phyloP scores from a whole-genome alignment of 192 early-diverging fungal species.

The Podila epigama region DNA sequence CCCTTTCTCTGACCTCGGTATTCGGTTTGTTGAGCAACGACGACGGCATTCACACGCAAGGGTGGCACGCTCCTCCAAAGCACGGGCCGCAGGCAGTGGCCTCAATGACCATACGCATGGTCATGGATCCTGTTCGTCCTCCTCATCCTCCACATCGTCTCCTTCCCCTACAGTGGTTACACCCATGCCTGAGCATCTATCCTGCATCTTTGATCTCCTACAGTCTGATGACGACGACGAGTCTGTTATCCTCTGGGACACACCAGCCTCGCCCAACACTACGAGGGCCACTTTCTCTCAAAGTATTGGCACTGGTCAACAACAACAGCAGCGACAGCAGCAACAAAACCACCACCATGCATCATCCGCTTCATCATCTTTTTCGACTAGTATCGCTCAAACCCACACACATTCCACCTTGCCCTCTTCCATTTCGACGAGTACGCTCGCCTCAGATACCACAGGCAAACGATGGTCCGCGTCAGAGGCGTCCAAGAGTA shows the following conservation, averaged over 20 bases:
- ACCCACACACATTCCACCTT: background rate
- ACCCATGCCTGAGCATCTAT: conserved; percentile 8
- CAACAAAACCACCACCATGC: background rate
- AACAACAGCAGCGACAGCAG: background rate
- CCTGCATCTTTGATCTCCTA: conserved; percentile 30
- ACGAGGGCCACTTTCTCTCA: background rate
- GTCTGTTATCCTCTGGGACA: conserved; percentile 36
- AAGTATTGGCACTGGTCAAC: background rate
- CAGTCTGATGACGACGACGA: conserved; percentile 33
- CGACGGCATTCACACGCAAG: background rate
- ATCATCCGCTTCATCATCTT: background rate
- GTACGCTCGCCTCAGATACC: background rate
- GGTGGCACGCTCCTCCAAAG: background rate
- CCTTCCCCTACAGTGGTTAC: background rate
- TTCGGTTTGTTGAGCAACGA: conserved; percentile 31
- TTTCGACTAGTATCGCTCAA: conserved; percentile 1
- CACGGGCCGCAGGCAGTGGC: background rate
- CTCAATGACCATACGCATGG: background rate
- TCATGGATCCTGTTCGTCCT: no score
- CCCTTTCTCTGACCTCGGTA: conserved; percentile 31
- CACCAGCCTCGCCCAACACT: background rate
- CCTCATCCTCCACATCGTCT: no score
- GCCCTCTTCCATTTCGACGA: conserved; percentile 2
- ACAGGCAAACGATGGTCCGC: conserved; percentile 31
- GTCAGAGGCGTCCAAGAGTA: conserved; percentile 12